A percentile compares a stretch with the other conserved stretches of the same genome.
phyloP scores from a whole-genome alignment of 495 filamentous ascomycete genomes.

The Penicillium antarcticum region DNA sequence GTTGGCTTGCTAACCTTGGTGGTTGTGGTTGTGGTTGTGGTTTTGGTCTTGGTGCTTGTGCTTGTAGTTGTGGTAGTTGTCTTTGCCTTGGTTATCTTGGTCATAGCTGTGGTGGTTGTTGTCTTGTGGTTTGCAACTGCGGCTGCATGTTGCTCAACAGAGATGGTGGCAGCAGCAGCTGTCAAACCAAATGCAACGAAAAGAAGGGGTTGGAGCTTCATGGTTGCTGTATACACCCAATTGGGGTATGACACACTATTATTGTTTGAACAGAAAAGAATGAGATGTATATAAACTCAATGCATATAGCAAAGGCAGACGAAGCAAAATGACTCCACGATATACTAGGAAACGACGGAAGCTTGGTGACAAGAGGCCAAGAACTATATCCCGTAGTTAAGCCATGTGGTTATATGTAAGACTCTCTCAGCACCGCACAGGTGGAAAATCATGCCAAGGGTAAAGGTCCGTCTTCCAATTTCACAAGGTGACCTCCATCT shows the following conservation, averaged over 20 bases:
- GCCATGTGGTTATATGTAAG: not conserved
- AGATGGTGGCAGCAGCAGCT: not conserved
- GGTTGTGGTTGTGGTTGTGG: not conserved
- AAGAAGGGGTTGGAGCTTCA: not conserved
- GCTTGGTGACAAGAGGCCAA: not conserved
- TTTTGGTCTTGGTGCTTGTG: not conserved
- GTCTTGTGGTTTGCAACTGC: not conserved
- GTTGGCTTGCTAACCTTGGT: slow-evolving; percentile 1
- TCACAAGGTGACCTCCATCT: slow-evolving; percentile 1
- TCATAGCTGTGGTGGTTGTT: not conserved
- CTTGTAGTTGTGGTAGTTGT: not conserved
- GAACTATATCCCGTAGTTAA: not conserved
- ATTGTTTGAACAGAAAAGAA: not conserved
- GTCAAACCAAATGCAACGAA: not conserved
- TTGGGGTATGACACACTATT: not conserved
- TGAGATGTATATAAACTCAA: not conserved
- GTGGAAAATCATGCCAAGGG: not conserved
- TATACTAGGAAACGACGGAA: not conserved
- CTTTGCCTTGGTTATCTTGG: not conserved
- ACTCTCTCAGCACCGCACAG: not conserved
- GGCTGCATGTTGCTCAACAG: not conserved
- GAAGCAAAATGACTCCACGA: not conserved
- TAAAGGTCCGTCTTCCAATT: not conserved
- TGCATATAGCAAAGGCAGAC: not conserved
- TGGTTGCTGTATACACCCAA: not conserved